Base-by-base conservation (phyloP, 441 rosid genomes). In the Euphorbia schlechtendalii region DNA sequence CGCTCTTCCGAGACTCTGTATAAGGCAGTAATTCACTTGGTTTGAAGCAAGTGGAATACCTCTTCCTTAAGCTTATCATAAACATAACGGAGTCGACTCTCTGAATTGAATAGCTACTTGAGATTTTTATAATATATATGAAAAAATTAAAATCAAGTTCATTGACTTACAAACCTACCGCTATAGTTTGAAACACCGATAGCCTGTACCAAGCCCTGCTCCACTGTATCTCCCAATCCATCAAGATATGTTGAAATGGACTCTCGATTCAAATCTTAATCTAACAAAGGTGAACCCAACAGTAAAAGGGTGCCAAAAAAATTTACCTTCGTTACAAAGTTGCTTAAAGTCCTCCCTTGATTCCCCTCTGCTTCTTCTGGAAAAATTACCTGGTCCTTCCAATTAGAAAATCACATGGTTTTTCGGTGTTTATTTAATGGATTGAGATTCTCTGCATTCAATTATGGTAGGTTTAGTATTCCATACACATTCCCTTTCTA, bases 211-310 rank as follows among this genome's bases (percentile, higher is more conserved):
- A 94, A 88, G 56, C 97, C 97, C 74, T 86, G 93, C 74, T 94
- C 96, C 27, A 90, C 96, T 53, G 97, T 96, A 84, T 94, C 99
- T 67, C 87, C 99, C 68, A 94, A 96, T 73, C 99, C 97, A 79
- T 94, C 97, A 59, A 90, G 76, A 76, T 86, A 94, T 64, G 97
- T 97, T 90, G 89, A 77, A 73, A 72, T 46, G 27, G 66, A 69
- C 72, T 73, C 60, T 34, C 28, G 27, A 46, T 56, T 68, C 67
- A 74, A 28, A n/a, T n/a, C n/a, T n/a, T 69, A 38, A 78, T 73
- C 53, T 64, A n/a, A n/a, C n/a, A n/a, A n/a, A n/a, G n/a, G n/a
- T n/a, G n/a, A n/a, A n/a, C n/a, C n/a, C n/a, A n/a, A 51, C 3
- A n/a, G 66, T 36, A 62, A 67, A 55, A 28, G n/a, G 48, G 45